Evolutionary conservation across 768 basidiomycete genomes (phyloP).

Genomic region (Suillus hirtellus): DNA sequence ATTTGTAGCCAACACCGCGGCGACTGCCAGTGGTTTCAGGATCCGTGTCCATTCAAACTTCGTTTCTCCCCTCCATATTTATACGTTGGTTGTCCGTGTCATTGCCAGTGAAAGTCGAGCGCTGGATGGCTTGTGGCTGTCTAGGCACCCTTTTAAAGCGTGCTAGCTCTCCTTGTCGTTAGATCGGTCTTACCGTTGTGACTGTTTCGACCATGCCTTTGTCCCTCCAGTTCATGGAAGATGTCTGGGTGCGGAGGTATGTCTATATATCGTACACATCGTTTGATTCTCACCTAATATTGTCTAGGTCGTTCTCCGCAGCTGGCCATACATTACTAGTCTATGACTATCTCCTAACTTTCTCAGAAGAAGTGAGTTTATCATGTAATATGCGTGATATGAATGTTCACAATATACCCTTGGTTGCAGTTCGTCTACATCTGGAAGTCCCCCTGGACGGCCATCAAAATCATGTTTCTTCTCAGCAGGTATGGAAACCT

Average conservation of each 20-base stretch:
- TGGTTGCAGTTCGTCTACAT: constrained; percentile 15
- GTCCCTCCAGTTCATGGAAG: constrained; percentile 1
- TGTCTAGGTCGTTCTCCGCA: constrained; percentile 12
- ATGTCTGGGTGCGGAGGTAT: constrained; percentile 8
- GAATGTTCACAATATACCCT: background rate
- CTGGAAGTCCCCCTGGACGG: constrained; percentile 18
- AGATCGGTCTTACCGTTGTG: background rate
- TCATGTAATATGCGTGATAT: background rate
- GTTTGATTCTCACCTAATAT: background rate
- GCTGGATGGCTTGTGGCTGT: background rate
- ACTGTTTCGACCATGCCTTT: constrained; percentile 7
- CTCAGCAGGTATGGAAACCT: constrained; percentile 22
- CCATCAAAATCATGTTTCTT: constrained; percentile 15
- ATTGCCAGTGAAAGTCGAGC: background rate
- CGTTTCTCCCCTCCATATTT: background rate
- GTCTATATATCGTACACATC: background rate
- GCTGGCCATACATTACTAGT: constrained; percentile 15
- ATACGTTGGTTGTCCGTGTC: background rate
- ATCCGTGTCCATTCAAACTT: background rate
- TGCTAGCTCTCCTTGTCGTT: background rate
- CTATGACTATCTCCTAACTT: constrained; percentile 20
- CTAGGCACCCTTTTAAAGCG: background rate
- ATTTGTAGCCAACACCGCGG: background rate
- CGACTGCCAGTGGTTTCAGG: background rate
- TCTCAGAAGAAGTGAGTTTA: constrained; percentile 17